These are phyloP conservation scores for Lactarius tabidus DNA, from an alignment of 768 basidiomycete species.

Conservation along the genomic window DNA sequence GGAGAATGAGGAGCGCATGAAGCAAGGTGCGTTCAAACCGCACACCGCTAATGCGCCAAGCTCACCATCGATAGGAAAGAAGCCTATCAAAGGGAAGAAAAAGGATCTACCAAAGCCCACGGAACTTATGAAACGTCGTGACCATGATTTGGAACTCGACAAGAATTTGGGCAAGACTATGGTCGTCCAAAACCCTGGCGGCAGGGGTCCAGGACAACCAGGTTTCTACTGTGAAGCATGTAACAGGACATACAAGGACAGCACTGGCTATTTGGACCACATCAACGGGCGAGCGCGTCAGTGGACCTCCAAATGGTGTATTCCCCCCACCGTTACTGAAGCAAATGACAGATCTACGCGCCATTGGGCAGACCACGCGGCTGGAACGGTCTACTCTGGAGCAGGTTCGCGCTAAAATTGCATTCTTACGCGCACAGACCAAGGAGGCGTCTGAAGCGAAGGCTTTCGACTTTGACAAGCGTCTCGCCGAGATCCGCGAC, in stretches of 20 bases:
- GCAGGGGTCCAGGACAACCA: slow-evolving; percentile 82
- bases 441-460: slow-evolving; percentile 79
- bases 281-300: slow-evolving; percentile 90
- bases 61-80: slow-evolving; percentile 58
- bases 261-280: slow-evolving; percentile 90
- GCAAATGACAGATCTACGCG: slow-evolving; percentile 67
- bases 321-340: slow-evolving; percentile 8
- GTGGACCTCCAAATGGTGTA: slow-evolving; percentile 33
- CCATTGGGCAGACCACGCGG: slow-evolving; percentile 93
- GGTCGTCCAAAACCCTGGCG: slow-evolving; percentile 83
- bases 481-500: slow-evolving; percentile 75
- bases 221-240: slow-evolving; percentile 95
- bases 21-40: slow-evolving; percentile 56
- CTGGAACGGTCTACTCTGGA: slow-evolving; percentile 85
- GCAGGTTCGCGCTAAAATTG: slow-evolving; percentile 91
- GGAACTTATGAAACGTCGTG: slow-evolving; percentile 87
- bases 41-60: slow-evolving; percentile 10
- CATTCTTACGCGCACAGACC: slow-evolving; percentile 80
- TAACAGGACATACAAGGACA: slow-evolving; percentile 89
- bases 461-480: slow-evolving; percentile 91
- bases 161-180: slow-evolving; percentile 95
- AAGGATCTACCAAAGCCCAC: slow-evolving; percentile 91
- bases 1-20: slow-evolving; percentile 50
- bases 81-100: slow-evolving; percentile 60
- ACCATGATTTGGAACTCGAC: slow-evolving; percentile 79